A percentile compares a stretch with the other conserved stretches of the same genome.
These are phyloP conservation scores for Zoysia japonica DNA, from an alignment of 176 grass and related monocot genomes.

Conservation along the genomic window DNA sequence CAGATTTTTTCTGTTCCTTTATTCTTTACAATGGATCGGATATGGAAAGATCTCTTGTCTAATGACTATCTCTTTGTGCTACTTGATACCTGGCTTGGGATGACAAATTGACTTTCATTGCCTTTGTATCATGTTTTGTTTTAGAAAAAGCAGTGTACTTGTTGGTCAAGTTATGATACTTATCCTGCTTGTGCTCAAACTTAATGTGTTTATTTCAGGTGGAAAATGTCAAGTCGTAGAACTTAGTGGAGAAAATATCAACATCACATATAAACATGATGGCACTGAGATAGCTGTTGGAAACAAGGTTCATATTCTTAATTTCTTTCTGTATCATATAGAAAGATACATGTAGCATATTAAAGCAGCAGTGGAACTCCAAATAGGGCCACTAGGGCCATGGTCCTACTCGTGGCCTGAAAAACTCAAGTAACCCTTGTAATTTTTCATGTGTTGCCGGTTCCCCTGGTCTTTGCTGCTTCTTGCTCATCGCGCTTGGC, in stretches of 20 bases:
- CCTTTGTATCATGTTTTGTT: neutral
- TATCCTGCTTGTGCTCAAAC: slow-evolving; percentile 19
- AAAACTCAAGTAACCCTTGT: too few relatives aligned
- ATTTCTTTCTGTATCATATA: slow-evolving; percentile 10
- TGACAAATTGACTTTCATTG: slow-evolving; percentile 22
- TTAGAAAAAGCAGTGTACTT: slow-evolving; percentile 14
- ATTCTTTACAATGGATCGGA: slow-evolving; percentile 19
- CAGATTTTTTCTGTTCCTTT: neutral
- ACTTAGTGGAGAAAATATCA: slow-evolving; percentile 99
- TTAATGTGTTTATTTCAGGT: slow-evolving; percentile 58
- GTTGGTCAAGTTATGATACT: slow-evolving; percentile 5
- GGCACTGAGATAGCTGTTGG: slow-evolving; percentile 95
- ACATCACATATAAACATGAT: slow-evolving; percentile 97
- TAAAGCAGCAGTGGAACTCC: neutral
- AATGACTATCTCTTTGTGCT: neutral
- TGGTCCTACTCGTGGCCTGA: too few relatives aligned
- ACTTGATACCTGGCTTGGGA: slow-evolving; percentile 7
- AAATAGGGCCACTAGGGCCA: too few relatives aligned
- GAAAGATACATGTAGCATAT: slow-evolving; percentile 13
- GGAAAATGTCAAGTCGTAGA: slow-evolving; percentile 92
- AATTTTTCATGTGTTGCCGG: too few relatives aligned
- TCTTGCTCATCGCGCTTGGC: too few relatives aligned
- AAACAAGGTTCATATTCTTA: slow-evolving; percentile 75
- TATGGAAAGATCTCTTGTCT: slow-evolving; percentile 22
- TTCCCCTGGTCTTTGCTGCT: too few relatives aligned